Conservation (phyloP, 768 basidiomycete genomes). For the Serendipita indica region DNA sequence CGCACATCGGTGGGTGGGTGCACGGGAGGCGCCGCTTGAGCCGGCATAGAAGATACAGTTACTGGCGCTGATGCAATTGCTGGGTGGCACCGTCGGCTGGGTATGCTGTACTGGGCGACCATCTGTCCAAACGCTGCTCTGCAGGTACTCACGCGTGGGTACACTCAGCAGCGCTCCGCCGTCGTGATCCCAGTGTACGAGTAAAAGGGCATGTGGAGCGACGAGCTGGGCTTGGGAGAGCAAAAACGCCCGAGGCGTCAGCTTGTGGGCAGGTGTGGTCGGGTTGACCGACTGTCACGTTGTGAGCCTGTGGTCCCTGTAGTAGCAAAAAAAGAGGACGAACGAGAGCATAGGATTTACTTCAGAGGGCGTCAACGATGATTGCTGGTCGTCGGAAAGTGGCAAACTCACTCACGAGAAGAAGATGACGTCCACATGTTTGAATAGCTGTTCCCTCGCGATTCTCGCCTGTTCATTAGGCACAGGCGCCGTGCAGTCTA, state of each 20-base stretch:
- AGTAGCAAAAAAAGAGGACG: background rate
- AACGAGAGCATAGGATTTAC: constrained; percentile 52
- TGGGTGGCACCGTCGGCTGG: background rate
- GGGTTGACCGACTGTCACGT: constrained; percentile 24
- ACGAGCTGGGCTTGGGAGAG: constrained; percentile 55
- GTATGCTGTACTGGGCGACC: constrained; percentile 8
- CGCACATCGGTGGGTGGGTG: constrained; percentile 6
- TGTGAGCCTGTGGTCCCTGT: background rate
- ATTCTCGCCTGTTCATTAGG: background rate
- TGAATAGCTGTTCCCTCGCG: constrained; percentile 43
- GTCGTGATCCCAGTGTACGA: constrained; percentile 66
- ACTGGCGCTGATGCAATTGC: background rate
- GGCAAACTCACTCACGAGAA: constrained; percentile 24
- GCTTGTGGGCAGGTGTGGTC: constrained; percentile 37
- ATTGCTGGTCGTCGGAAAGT: background rate
- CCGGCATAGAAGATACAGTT: background rate
- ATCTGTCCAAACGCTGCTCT: constrained; percentile 68
- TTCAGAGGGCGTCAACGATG: constrained; percentile 17
- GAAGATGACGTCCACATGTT: constrained; percentile 72
- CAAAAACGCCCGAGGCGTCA: constrained; percentile 54
- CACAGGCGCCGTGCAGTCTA: constrained; percentile 20
- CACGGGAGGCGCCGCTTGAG: constrained; percentile 12
- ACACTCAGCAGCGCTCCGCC: constrained; percentile 69
- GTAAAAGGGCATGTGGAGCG: constrained; percentile 60
- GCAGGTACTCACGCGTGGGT: constrained; percentile 75